Evolutionary conservation across 2,329 filamentous ascomycete species (phyloP), one percentile per base, ranked within the genome.

Genomic region (Neonectria faginata): DNA sequence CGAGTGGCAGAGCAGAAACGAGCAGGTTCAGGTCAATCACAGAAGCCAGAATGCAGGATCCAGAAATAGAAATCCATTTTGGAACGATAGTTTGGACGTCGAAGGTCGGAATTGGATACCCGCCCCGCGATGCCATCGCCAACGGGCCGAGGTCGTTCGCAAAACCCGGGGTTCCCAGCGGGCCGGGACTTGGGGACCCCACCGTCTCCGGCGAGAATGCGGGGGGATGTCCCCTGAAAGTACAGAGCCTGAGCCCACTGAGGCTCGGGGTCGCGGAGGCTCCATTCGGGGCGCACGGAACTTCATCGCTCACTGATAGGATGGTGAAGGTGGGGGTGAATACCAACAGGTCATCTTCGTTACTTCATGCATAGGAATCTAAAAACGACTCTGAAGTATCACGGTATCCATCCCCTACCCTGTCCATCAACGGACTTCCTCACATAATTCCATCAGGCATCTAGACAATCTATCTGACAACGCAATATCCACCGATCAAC

Each of bases 61-160:
- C 14, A 16, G 36, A n/a, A 39, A 7, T 16, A 4, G 5, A 39
- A 39, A 7, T 16, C 3, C 36, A 16, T 27, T 48, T 48, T n/a
- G 27, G 45, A 27, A 14, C 22, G 10, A 3, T 25, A 25, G 22
- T 25, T n/a, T n/a, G 9, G 12, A 25, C 10, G 36, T 29, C 22
- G 22, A 25, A 25, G 8, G 14, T 29, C 56, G 59, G 60, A 54
- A 39, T 27, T 45, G n/a, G 41, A 58, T 58, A 64, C 31, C 65
- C 62, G 62, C 60, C 68, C 70, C 61, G 60, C 64, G 68, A 69
- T 55, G 53, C 57, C 48, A 64, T 64, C 55, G 50, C 42, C 60
- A 66, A 41, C 42, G 41, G 45, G 55, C 70, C 70, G 70, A 72
- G 70, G 14, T 50, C 27, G 45, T 5, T 48, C 27, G 31, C 9